Evolutionary conservation across 1,284 basidiomycete genomes (phyloP), one percentile per base, ranked within the genome.

Genomic region (Tilletia caries): DNA sequence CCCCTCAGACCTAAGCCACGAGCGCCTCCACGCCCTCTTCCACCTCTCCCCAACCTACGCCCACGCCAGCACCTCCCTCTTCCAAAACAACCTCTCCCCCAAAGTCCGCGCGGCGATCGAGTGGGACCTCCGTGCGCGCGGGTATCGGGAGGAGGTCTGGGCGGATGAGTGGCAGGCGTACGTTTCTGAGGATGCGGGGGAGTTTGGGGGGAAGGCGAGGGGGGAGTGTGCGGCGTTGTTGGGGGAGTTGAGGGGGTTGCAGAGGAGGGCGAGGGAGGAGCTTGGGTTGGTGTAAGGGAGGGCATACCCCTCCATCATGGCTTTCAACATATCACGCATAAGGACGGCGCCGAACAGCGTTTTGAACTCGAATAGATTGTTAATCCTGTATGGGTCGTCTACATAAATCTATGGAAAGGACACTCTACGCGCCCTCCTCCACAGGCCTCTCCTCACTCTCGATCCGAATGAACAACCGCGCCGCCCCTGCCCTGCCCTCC

Each of bases 151-250:
- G 34, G 46, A 68, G 1, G 78, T 82, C 41, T 81, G 71, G 50
- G 68, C 70, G 32, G 80, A 82, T 68, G 80, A 82, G 64, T 77
- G 76, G 29, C 79, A 80, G 52, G 80, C 80, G 0, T 82, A 82
- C 67, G 68, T 82, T 33, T 29, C 23, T 60, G 54, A 60, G 54
- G n/a, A 27, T 27, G 25, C 29, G 54, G 62, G n/a, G 20, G 34
- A 33, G 62, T 34, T 37, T 64, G 34, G 37, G 62, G 37, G 37
- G 37, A 25, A 37, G 34, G 27, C n/a, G 37, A 43, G 37, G 23
- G 34, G 33, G 27, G 62, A 37, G 62, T 41, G 62, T n/a, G 18
- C 34, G 34, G 33, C 32, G 12, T n/a, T n/a, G 62, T 4, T 6
- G 62, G 62, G 20, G 54, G 54, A 32, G 2, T 33, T 25, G 54